Evolutionary conservation across 2,329 filamentous ascomycete species (phyloP), one percentile per base, ranked within the genome.

Genomic region (Hypoxylon sp.): DNA sequence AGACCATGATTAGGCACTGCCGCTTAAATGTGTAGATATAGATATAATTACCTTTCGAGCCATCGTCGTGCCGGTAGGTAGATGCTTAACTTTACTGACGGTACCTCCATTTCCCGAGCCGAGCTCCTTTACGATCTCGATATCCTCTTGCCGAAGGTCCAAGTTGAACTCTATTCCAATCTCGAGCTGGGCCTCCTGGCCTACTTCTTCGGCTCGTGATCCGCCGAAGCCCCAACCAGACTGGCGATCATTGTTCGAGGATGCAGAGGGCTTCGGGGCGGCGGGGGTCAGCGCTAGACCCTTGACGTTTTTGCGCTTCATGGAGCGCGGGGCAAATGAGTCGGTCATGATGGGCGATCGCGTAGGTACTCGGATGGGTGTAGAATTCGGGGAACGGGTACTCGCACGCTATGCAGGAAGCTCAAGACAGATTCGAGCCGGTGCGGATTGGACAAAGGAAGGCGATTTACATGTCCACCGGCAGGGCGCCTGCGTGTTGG

Each of bases 291-390:
- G 86, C 73, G 94, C 95, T 56, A 99, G 91, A 40, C 95, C 95
- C 85, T 98, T 98, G 82, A 97, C 92, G 81, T 99, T 99, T 89
- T 98, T 98, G 86, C 95, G 92, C 90, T 98, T 98, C 91, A 99
- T 92, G 69, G 96, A 97, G 82, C 89, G 88, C 82, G 88, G 88
- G 71, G 88, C 87, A 74, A 90, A 90, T 35, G 82, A 78, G 77
- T 90, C 89, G 75, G 86, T 86, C 89, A 91, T 91, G 79, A 72
- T 80, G 79, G 74, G 70, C 61, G 66, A 59, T n/a, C 54, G 46
- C 53, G 25, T 40, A 27, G 55, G 61, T 46, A 31, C 3, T 56
- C n/a, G 46, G 37, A 30, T 55, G 63, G 61, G 50, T 54, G 22
- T 61, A 55, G 17, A 42, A 54, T 53, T 69, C 44, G 53, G 40